Percentiles rank a stretch among this genome's conserved stretches.
Conservation (phyloP, 805 yeast species). For the Zygosaccharomyces kombuchaensis region DNA sequence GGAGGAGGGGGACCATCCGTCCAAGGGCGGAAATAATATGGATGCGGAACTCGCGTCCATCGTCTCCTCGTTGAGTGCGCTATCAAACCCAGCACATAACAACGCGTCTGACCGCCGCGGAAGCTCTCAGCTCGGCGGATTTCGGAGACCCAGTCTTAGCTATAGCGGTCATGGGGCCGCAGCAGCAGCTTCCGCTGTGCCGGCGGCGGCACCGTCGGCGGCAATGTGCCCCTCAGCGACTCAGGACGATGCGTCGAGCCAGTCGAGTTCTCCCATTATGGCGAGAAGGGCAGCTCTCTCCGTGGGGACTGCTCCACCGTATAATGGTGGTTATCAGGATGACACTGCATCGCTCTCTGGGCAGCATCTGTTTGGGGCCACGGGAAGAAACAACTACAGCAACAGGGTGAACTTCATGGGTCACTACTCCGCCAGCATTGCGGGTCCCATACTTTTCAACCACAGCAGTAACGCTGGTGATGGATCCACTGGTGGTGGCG, state of each 20-base stretch:
- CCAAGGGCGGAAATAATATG: constrained; percentile 17
- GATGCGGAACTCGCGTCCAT: constrained; percentile 35
- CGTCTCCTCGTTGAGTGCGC: constrained; percentile 36
- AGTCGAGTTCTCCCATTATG: constrained; percentile 19
- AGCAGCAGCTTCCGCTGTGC: constrained; percentile 11
- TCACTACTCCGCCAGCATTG: constrained; percentile 28
- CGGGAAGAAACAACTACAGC: neutral
- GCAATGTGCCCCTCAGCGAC: neutral
- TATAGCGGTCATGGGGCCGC: constrained; percentile 11
- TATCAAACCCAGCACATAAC: constrained; percentile 25
- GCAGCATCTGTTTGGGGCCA: constrained; percentile 2
- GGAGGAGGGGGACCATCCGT: neutral
- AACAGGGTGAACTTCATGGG: constrained; percentile 21
- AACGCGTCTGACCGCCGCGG: constrained; percentile 13
- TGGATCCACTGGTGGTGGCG: neutral
- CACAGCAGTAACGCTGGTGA: neutral
- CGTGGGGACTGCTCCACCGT: constrained; percentile 33
- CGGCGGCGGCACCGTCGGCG: constrained; percentile 1
- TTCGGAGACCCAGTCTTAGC: constrained; percentile 31
- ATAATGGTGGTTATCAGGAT: constrained; percentile 8
- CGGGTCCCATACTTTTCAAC: constrained; percentile 18
- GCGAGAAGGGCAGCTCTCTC: constrained; percentile 29
- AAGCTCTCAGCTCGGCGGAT: constrained; percentile 28
- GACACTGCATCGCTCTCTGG: constrained; percentile 7
- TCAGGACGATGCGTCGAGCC: constrained; percentile 7